phyloP scores from a whole-genome alignment of 2,329 filamentous ascomycete genomes.

The Cladosporium sp. region DNA sequence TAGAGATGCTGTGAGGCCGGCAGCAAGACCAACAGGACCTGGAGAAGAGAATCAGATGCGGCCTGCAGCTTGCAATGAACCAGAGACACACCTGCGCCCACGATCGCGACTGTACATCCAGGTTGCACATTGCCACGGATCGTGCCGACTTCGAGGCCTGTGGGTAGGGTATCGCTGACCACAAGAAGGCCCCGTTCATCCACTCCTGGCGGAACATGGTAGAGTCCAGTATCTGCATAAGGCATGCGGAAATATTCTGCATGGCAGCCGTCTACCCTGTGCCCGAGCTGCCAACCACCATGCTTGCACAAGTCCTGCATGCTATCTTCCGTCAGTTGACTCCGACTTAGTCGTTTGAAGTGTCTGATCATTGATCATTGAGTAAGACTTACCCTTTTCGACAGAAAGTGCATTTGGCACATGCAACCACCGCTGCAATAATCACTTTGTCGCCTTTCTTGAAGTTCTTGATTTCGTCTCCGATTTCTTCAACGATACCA shows the following conservation, averaged over 20 bases:
- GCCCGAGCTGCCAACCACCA: slow-evolving; percentile 54
- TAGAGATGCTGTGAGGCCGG: slow-evolving; percentile 51
- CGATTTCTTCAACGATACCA: slow-evolving; percentile 45
- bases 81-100: slow-evolving; percentile 38
- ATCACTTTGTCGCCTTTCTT: slow-evolving; percentile 50
- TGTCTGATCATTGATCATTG: background rate
- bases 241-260: slow-evolving; percentile 55
- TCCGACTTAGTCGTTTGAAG: too few relatives aligned
- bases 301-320: slow-evolving; percentile 52
- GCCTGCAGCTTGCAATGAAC: background rate
- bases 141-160: slow-evolving; percentile 53
- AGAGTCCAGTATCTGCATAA: slow-evolving; percentile 47
- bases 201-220: slow-evolving; percentile 40
- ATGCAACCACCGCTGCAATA: slow-evolving; percentile 42
- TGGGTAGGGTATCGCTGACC: slow-evolving; percentile 55
- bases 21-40: slow-evolving; percentile 54
- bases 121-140: slow-evolving; percentile 50
- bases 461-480: slow-evolving; percentile 44
- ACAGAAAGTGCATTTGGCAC: slow-evolving; percentile 50
- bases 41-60: background rate
- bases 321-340: slow-evolving; percentile 23
- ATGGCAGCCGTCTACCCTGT: slow-evolving; percentile 52
- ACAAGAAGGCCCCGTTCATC: slow-evolving; percentile 45
- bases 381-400: slow-evolving; percentile 23
- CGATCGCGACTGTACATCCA: slow-evolving; percentile 50